Base-by-base conservation (phyloP, 805 yeast species). In the Sugiyamaella valdiviana region DNA sequence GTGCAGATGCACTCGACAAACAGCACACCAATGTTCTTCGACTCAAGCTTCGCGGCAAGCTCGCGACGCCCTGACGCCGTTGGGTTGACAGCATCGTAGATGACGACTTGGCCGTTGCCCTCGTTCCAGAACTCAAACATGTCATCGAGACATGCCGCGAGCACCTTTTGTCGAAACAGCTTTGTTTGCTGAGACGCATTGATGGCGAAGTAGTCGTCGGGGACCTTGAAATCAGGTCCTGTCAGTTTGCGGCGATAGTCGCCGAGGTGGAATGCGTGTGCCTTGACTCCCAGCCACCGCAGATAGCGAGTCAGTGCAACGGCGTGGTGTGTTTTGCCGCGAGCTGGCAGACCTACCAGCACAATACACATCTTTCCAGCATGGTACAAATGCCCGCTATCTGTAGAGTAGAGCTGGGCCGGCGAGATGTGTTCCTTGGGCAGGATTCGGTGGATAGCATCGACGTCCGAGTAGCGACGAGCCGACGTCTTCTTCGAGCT, bases 71-170 rank as follows among this genome's bases (percentile, higher is more conserved):
- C 84, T 44, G 75, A 73, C 17, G 83, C 78, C 42, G 83, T 69
- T 5, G 93, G 95, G 63, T 93, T 93, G 44, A 93, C 85, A 0
- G 98, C 98, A 66, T 93, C 99, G 66, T 86, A 93, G 19, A 93
- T 86, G 4, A 95, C 99, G 26, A 93, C 87, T 68, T 93, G 99
- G 9, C 98, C 98, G 60, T 79, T 79, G 53, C 82, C 87, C 23
- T 76, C 75, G 53, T 78, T 76, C 65, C 87, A 88, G 59, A 85
- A 89, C 20, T 72, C 69, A 48, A 76, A 62, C 64, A 91, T 80
- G 62, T 88, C 97, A 42, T 68, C 68, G 36, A 85, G 64, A 57
- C 95, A 87, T 36, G 77, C 75, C 41, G 76, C 71, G 38, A 83
- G 73, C 19, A 90, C 76, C 52, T 74, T 68, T 36, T 73, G 72